Evolutionary conservation across 768 basidiomycete species (phyloP).

Genomic region (Tulasnella sp.): DNA sequence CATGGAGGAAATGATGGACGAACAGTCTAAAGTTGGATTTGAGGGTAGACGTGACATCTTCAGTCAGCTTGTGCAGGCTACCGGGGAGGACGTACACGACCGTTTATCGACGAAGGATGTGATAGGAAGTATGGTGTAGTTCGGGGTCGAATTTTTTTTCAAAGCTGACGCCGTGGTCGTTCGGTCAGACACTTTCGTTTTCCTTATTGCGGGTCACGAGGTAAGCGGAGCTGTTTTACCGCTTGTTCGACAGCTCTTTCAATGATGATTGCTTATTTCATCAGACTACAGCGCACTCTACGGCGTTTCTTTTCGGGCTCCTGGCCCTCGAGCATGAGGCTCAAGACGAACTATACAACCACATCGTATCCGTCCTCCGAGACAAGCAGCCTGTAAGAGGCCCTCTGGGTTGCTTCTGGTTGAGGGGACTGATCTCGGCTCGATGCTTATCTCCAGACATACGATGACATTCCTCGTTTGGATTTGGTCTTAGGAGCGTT

Average conservation of each 20-base stretch:
- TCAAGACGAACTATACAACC: constrained; percentile 7
- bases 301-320: neutral
- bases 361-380: neutral
- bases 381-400: neutral
- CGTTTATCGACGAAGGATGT: neutral
- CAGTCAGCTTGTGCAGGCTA: neutral
- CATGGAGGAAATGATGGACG: neutral
- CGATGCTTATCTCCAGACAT: neutral
- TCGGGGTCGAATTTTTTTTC: neutral
- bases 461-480: neutral
- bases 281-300: constrained; percentile 5
- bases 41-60: neutral
- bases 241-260: neutral
- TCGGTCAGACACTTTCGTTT: constrained; percentile 2
- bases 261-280: neutral
- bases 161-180: neutral
- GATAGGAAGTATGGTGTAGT: neutral
- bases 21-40: neutral
- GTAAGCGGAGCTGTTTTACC: neutral
- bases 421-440: neutral
- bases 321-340: constrained; percentile 1
- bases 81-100: neutral
- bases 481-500: neutral
- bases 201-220: constrained; percentile 9
- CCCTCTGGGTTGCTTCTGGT: neutral